Evolutionary conservation across 768 basidiomycete genomes (phyloP).

Genomic region (Tricholoma sp.): DNA sequence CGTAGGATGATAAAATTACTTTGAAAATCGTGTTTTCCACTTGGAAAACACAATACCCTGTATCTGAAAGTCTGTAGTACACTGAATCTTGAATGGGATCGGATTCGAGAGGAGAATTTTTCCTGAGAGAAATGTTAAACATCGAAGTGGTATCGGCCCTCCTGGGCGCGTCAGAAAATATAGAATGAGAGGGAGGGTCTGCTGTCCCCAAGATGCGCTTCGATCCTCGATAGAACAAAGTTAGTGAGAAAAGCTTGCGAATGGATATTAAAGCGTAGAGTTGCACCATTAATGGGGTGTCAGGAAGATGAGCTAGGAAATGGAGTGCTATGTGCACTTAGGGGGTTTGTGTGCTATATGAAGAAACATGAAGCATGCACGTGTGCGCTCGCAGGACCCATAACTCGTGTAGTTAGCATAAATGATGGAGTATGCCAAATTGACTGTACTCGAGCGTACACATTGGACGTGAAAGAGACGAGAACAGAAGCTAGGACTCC

Average conservation of each 20-base stretch:
- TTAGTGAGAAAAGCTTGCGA: slow-evolving; percentile 31
- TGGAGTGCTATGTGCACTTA: slow-evolving; percentile 2
- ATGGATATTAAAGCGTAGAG: slow-evolving; percentile 32
- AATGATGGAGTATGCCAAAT: not conserved
- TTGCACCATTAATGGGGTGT: slow-evolving; percentile 27
- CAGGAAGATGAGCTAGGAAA: slow-evolving; percentile 7
- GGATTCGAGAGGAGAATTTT: not conserved
- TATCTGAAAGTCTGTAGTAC: slow-evolving; percentile 29
- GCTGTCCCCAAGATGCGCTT: slow-evolving; percentile 22
- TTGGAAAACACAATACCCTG: slow-evolving; percentile 56
- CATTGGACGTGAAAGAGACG: not conserved
- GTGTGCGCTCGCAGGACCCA: slow-evolving; percentile 19
- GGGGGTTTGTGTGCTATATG: slow-evolving; percentile 15
- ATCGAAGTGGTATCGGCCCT: slow-evolving; percentile 9
- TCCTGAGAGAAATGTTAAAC: slow-evolving; percentile 5
- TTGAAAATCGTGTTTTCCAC: slow-evolving; percentile 62
- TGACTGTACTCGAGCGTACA: not conserved
- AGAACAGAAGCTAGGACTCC: too few species aligned
- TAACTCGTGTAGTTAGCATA: slow-evolving; percentile 9
- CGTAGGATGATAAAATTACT: slow-evolving; percentile 27
- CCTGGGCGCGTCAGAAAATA: slow-evolving; percentile 9
- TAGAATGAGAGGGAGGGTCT: slow-evolving; percentile 1
- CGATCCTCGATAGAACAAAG: slow-evolving; percentile 27
- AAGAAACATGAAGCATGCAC: slow-evolving; percentile 35
- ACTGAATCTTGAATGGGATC: slow-evolving; percentile 25